Evolutionary conservation across 2,329 filamentous ascomycete species (phyloP), one percentile per base, ranked within the genome.

Genomic region (Ascochyta rabiei): DNA sequence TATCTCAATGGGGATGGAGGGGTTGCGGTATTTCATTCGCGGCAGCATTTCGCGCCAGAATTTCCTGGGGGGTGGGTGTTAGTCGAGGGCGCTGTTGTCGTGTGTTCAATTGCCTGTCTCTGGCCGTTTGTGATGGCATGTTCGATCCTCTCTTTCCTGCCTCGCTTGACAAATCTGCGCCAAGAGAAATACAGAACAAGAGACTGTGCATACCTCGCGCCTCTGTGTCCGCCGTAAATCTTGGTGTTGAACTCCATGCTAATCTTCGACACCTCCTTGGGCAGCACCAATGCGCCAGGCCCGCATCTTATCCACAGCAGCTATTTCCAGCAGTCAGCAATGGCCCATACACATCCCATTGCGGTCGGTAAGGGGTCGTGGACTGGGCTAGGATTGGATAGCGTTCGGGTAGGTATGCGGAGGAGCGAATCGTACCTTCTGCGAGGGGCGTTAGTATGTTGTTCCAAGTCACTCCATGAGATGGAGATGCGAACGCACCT

Each of bases 1-100:
- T 67, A 96, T 85, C 55, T 90, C 87, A 84, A 98, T 96, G 38
- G 89, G 86, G 40, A 97, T 76, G 12, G 86, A 79, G 0, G 95
- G 95, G 75, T 99, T 99, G 82, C 96, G 89, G 80, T 88, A 99
- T 82, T 99, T 97, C 63, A 99, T 82, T 53, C 91, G 86, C 19
- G 91, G 90, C 42, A 98, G 86, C 72, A 87, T 89, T 57, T 87
- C 81, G 61, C 84, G 86, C 90, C 91, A 96, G 83, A 99, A 97
- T 79, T 91, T 91, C 70, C 93, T 96, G 62, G 37, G 62, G 35
- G 26, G 13, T n/a, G 38, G 16, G 42, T 41, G 41, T 53, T 19
- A 55, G 48, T 45, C n/a, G 35, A 30, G 2, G 1, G 40, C 18
- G 34, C 6, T n/a, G 10, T 31, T 13, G 7, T 38, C 19, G 4